Evolutionary conservation across 805 yeast genomes (phyloP).

Genomic region (Candida yuanshanica): DNA sequence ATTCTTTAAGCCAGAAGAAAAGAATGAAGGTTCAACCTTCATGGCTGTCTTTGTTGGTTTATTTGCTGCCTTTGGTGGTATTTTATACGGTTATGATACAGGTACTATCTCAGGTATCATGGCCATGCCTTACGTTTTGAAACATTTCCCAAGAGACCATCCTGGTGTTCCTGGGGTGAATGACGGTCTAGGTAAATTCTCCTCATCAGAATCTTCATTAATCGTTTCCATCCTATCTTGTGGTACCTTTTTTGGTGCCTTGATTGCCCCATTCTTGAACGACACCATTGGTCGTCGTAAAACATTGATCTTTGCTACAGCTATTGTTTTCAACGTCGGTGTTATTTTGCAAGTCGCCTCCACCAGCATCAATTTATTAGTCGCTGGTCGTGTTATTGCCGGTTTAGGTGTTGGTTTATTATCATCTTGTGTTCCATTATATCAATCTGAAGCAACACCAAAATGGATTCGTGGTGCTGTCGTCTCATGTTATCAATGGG

Average conservation of each 20-base stretch:
- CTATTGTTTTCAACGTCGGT: slow-evolving; percentile 47
- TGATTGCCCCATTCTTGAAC: slow-evolving; percentile 51
- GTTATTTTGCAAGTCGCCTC: slow-evolving; percentile 42
- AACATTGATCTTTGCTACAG: slow-evolving; percentile 36
- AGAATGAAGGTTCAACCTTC: slow-evolving; percentile 41
- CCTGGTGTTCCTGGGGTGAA: slow-evolving; percentile 16
- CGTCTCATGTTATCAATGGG: slow-evolving; percentile 71
- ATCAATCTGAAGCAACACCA: slow-evolving; percentile 77
- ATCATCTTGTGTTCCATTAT: slow-evolving; percentile 66
- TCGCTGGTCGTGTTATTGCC: slow-evolving; percentile 62
- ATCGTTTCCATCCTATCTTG: slow-evolving; percentile 64
- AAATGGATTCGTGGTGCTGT: slow-evolving; percentile 72
- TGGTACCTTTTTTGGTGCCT: slow-evolving; percentile 69
- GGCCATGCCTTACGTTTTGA: slow-evolving; percentile 52
- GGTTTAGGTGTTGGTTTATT: slow-evolving; percentile 71
- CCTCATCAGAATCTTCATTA: slow-evolving; percentile 44
- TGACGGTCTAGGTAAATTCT: slow-evolving; percentile 25
- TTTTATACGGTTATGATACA: slow-evolving; percentile 63
- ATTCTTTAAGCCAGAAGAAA: slow-evolving; percentile 40
- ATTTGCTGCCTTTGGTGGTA: slow-evolving; percentile 63
- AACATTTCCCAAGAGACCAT: slow-evolving; percentile 34
- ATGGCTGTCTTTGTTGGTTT: slow-evolving; percentile 48
- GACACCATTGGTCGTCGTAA: slow-evolving; percentile 51
- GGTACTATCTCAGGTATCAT: slow-evolving; percentile 61
- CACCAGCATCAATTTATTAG: slow-evolving; percentile 39